Base-by-base conservation (phyloP, 768 basidiomycete species). In the Pilatotrama ljubarskyi region DNA sequence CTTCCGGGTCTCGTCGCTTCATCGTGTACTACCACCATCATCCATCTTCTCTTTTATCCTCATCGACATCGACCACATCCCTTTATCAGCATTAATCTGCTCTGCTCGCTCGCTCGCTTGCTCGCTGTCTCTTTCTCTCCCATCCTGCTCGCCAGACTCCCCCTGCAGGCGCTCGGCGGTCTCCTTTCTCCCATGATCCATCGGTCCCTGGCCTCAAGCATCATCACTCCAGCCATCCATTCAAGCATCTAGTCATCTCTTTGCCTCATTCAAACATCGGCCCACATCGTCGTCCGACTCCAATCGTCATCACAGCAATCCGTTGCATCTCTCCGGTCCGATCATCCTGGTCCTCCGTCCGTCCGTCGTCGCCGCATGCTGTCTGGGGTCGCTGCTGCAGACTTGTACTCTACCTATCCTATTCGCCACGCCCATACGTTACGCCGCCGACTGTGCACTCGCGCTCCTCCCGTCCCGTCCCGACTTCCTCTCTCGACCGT, bases 1-100 rank as follows among this genome's bases (percentile, higher is more conserved):
- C 58, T 56, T 35, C 38, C 55, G 40, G 42, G 18, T 59, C 46
- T 54, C 44, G 18, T 29, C 40, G 40, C 8, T 37, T 32, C 43
- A 42, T 57, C 35, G 52, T 62, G 61, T 65, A 65, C 52, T 59
- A 59, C 55, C 60, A 46, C 48, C 32, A 17, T 51, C 59, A 20
- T 60, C 43, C 42, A 25, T 24, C 32, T 14, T 37, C 43, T 24
- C 24, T 51, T 15, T 41, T 22, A 46, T 47, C 36, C 38, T 36
- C 59, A 55, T 24, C 24, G 35, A 35, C 51, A 52, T 47, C 22
- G 41, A n/a, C 44, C 43, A 22, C 43, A 14, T 14, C 14, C 38
- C 38, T 14, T n/a, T 5, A 40, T 40, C 22, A 11, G 22, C 43
- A 44, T 22, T 25, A 32, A 17, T 49, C 48, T 49, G 48, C 48